Evolutionary conservation across 2,329 filamentous ascomycete species (phyloP).

Genomic region (Emmonsia crescens): DNA sequence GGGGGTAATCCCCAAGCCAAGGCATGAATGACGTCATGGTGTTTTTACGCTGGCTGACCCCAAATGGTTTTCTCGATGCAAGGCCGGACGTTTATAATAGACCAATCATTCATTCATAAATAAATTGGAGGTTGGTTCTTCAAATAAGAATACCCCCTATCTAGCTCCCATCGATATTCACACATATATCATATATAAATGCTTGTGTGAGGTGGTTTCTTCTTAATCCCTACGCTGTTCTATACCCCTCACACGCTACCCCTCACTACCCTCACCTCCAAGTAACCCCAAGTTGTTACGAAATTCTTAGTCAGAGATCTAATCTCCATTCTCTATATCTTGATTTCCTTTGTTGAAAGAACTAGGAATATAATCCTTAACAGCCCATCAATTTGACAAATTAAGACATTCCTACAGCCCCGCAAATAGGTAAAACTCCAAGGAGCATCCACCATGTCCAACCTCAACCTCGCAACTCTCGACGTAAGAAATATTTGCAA

Average conservation of each 20-base stretch:
- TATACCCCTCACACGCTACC: neutral
- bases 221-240: neutral
- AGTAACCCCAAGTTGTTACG: neutral
- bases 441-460: neutral
- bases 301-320: neutral
- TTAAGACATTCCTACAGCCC: neutral
- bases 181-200: neutral
- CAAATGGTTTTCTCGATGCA: no score
- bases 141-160: no score
- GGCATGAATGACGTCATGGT: neutral
- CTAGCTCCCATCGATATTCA: neutral
- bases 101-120: no score
- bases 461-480: slow-evolving; percentile 3
- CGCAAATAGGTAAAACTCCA: neutral
- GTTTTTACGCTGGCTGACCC: neutral
- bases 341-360: neutral
- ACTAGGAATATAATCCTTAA: neutral
- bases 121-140: no score
- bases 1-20: no score
- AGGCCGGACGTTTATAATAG: no score
- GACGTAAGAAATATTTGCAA: neutral
- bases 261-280: neutral
- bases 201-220: neutral
- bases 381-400: neutral
- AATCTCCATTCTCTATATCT: neutral